Evolutionary conservation across 1,284 basidiomycete species (phyloP).

Genomic region (Sparassis latifolia): DNA sequence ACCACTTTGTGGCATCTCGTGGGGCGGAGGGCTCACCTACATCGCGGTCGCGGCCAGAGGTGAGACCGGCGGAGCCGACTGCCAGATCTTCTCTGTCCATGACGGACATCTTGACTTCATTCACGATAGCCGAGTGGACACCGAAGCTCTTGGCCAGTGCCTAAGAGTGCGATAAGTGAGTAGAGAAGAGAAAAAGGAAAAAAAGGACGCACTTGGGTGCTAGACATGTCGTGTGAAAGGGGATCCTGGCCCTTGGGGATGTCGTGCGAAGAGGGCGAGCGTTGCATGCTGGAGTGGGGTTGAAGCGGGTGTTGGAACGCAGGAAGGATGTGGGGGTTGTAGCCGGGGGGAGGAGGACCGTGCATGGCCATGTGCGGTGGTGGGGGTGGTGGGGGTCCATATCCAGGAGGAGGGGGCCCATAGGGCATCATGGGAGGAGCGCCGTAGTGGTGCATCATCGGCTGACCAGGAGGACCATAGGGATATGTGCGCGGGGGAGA

Average conservation of each 20-base stretch:
- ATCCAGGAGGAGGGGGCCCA: constrained; percentile 26
- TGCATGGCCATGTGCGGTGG: constrained; percentile 39
- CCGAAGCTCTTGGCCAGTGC: constrained; percentile 75
- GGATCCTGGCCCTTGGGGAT: constrained; percentile 66
- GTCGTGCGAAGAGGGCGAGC: constrained; percentile 30
- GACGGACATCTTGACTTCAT: constrained; percentile 49
- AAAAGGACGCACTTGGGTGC: constrained; percentile 40
- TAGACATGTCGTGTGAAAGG: constrained; percentile 68
- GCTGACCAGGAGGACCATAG: constrained; percentile 21
- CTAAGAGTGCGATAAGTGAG: constrained; percentile 22
- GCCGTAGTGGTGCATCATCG: constrained; percentile 22
- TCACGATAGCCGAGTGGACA: constrained; percentile 63
- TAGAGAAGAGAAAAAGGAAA: constrained; percentile 1
- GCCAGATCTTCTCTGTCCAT: constrained; percentile 66
- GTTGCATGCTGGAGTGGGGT: constrained; percentile 25
- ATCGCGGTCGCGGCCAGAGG: constrained; percentile 60
- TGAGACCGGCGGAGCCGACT: constrained; percentile 62
- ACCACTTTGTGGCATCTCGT: constrained; percentile 55
- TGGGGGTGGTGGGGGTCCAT: constrained; percentile 25
- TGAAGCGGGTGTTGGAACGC: constrained; percentile 43
- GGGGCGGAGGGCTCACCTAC: constrained; percentile 50
- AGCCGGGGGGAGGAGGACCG: constrained; percentile 40
- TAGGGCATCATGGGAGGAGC: constrained; percentile 23
- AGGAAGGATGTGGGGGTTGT: constrained; percentile 46
- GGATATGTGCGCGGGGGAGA: constrained; percentile 24